Base-by-base conservation (phyloP, 2,329 filamentous ascomycete genomes). In the Xylaria sp. region DNA sequence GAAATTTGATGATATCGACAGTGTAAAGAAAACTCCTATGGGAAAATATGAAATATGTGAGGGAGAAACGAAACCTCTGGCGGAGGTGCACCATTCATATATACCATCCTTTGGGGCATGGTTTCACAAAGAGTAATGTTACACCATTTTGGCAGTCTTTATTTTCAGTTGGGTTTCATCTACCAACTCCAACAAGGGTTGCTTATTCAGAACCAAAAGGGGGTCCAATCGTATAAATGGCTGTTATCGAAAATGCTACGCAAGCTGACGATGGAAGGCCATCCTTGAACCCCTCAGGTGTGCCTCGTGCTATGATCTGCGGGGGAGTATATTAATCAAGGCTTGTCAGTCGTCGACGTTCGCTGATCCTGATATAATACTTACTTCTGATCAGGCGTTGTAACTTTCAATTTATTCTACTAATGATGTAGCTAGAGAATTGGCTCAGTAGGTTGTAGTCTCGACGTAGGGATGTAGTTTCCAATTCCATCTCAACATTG, bases 201-300 rank as follows among this genome's bases (percentile, higher is more conserved):
- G 44, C 44, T 48, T 48, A 48, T 48, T 48, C 44, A 48, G 44
- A 48, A 13, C 44, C 44, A 5, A 48, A 48, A 46, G 11, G 40
- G 7, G 44, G 9, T 46, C 44, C 44, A 48, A 48, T 26, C 11
- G 44, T 23, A 26, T 48, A 26, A 23, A 48, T 44, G 42, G 44
- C 20, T 48, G 3, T 48, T 48, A 17, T 48, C 44, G 20, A 48
- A 26, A 48, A 26, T 48, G 10, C 20, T 26, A 48, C 20, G 44
- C 44, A 20, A 4, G 42, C 42, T 20, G 42, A 44, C 17, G 0
- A n/a, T 48, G 10, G 10, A 46, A 46, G n/a, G 10, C 4, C 4
- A 48, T 48, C 11, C 44, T 4, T 5, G 3, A 23, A 23, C 20
- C 20, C 15, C 1, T 48, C 17, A 48, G 44, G 20, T 4, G n/a